These are phyloP conservation scores for Arthroderma sp. DNA, from an alignment of 2,329 filamentous ascomycete genomes.

Conservation along the genomic window DNA sequence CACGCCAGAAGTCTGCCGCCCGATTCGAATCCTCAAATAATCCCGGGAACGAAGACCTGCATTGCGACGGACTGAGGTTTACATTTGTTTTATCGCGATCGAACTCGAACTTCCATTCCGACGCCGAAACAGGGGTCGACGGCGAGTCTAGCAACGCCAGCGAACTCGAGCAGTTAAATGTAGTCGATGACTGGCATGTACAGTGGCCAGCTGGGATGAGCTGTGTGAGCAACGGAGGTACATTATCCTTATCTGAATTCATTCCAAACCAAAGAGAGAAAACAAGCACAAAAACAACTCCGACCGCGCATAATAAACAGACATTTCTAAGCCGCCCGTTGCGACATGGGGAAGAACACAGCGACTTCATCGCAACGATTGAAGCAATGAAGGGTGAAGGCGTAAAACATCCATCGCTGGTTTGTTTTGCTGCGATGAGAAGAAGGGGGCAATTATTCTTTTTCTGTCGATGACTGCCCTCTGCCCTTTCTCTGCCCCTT, in stretches of 20 bases:
- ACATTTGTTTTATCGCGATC: constrained; percentile 25
- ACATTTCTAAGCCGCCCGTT: background rate
- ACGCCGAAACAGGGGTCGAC: constrained; percentile 9
- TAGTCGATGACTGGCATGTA: constrained; percentile 28
- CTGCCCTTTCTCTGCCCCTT: too few species aligned
- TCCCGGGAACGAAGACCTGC: constrained; percentile 25
- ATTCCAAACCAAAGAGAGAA: constrained; percentile 19
- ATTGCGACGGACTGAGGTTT: constrained; percentile 21
- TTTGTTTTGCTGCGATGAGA: background rate
- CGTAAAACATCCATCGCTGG: too few species aligned
- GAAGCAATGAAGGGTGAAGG: too few species aligned
- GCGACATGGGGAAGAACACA: background rate
- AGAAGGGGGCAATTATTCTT: background rate
- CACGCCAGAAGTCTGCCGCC: constrained; percentile 22
- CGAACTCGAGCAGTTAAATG: constrained; percentile 27
- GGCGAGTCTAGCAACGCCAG: constrained; percentile 18
- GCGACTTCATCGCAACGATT: background rate
- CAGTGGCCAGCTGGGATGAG: constrained; percentile 31
- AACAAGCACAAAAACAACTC: constrained; percentile 5
- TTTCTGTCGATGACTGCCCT: too few species aligned
- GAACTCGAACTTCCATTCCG: constrained; percentile 23
- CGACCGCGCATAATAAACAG: background rate
- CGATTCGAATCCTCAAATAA: constrained; percentile 28
- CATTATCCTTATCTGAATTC: constrained; percentile 28
- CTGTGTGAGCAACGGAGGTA: constrained; percentile 28